Evolutionary conservation across 2,329 filamentous ascomycete genomes (phyloP).

Genomic region (Alternaria consortialis): DNA sequence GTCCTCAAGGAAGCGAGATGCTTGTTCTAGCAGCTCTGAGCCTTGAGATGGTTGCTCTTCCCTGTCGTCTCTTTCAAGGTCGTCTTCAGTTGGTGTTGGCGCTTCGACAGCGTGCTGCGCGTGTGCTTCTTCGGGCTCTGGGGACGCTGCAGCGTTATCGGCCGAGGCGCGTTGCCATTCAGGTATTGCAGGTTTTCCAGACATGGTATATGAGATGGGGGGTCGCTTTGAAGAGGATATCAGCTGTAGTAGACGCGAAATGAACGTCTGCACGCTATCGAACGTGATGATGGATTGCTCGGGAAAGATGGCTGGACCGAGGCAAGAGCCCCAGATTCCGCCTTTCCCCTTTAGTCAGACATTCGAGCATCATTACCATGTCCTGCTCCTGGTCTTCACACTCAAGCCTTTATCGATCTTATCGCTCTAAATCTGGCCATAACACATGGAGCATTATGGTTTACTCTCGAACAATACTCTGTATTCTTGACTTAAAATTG

Average conservation of each 20-base stretch:
- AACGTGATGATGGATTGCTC: conserved; percentile 19
- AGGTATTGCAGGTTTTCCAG: conserved; percentile 41
- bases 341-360: conserved; percentile 13
- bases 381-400: neutral
- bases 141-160: conserved; percentile 16
- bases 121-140: conserved; percentile 24
- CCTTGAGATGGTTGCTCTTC: conserved; percentile 14
- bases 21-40: conserved; percentile 66
- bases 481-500: conserved; percentile 19
- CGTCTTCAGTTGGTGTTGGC: conserved; percentile 20
- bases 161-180: conserved; percentile 45
- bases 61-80: conserved; percentile 8
- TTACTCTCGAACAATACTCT: neutral
- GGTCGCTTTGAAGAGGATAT: neutral
- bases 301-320: conserved; percentile 33
- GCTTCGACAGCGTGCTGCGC: conserved; percentile 27
- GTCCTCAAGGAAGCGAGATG: conserved; percentile 78
- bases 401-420: neutral
- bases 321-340: conserved; percentile 22
- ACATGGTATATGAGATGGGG: conserved; percentile 17
- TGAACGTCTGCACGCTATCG: conserved; percentile 8
- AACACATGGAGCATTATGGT: too few relatives aligned
- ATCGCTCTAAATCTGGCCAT: neutral
- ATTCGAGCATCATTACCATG: neutral
- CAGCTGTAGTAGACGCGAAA: conserved; percentile 5